These are phyloP conservation scores for Euphorbia schlechtendalii DNA, from an alignment of 441 rosid species.

Conservation along the genomic window DNA sequence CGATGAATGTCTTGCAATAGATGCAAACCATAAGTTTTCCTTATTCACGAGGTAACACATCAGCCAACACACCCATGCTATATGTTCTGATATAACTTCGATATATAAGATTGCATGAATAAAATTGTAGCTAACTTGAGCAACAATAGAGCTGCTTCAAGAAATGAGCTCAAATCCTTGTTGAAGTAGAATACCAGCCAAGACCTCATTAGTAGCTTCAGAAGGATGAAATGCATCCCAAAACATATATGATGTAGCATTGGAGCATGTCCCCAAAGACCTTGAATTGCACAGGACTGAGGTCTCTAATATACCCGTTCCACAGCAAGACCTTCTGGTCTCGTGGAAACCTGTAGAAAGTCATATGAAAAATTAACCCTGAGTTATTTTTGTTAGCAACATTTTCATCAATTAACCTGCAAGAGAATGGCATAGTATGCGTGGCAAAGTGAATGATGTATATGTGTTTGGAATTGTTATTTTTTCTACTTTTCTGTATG, in stretches of 20 bases:
- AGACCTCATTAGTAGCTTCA: slow-evolving; percentile 74
- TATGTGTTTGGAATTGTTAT: not conserved
- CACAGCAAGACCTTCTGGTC: slow-evolving; percentile 85
- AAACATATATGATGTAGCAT: slow-evolving; percentile 44
- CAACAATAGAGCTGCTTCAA: slow-evolving; percentile 31
- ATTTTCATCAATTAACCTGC: not conserved
- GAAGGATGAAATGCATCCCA: slow-evolving; percentile 97
- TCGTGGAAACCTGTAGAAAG: slow-evolving; percentile 67
- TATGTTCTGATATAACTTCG: slow-evolving; percentile 11
- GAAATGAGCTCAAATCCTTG: slow-evolving; percentile 77
- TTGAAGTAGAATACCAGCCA: slow-evolving; percentile 59
- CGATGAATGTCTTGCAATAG: not conserved
- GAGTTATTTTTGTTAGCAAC: not conserved
- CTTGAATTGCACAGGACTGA: slow-evolving; percentile 75
- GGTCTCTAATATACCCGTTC: slow-evolving; percentile 84
- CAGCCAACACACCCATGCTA: slow-evolving; percentile 11
- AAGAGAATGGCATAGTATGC: not conserved
- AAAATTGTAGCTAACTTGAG: slow-evolving; percentile 6
- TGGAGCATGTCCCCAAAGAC: slow-evolving; percentile 43
- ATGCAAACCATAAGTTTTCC: not conserved
- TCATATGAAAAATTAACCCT: not conserved
- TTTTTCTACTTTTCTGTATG: not conserved
- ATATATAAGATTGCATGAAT: slow-evolving; percentile 15
- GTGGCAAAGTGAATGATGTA: not conserved
- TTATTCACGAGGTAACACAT: not conserved